These are phyloP conservation scores for Pneumocystis murina DNA, from an alignment of 1,139 yeast genomes.

Conservation along the genomic window DNA sequence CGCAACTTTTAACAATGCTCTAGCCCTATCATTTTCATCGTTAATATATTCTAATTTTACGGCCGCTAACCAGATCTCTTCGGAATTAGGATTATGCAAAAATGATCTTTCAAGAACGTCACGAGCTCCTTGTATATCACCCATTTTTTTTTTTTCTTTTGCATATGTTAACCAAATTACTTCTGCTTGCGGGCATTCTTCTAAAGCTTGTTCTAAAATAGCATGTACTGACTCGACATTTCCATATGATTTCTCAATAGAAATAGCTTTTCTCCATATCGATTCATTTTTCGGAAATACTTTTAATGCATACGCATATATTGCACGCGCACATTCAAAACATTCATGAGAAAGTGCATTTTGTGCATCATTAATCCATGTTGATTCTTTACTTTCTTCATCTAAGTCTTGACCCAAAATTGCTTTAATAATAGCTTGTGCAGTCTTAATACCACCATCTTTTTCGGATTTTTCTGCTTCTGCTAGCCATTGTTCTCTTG, in stretches of 20 bases:
- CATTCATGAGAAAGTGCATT: slow-evolving; percentile 21
- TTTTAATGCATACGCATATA: slow-evolving; percentile 36
- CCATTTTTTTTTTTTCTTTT: slow-evolving; percentile 44
- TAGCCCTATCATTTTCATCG: slow-evolving; percentile 29
- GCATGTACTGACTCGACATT: slow-evolving; percentile 28
- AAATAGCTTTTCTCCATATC: slow-evolving; percentile 43
- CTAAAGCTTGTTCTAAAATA: slow-evolving; percentile 39
- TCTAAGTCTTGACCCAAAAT: slow-evolving; percentile 23
- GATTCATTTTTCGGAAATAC: slow-evolving; percentile 35
- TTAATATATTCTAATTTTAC: slow-evolving; percentile 44
- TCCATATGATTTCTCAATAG: slow-evolving; percentile 30
- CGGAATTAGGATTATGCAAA: slow-evolving; percentile 30
- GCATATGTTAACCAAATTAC: slow-evolving; percentile 55
- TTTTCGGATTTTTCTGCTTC: slow-evolving; percentile 32
- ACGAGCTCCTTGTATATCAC: slow-evolving; percentile 40
- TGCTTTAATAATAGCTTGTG: slow-evolving; percentile 25
- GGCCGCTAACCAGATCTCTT: slow-evolving; percentile 56
- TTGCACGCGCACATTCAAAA: slow-evolving; percentile 31
- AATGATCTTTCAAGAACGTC: slow-evolving; percentile 37
- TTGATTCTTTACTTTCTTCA: slow-evolving; percentile 19
- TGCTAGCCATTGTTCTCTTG: slow-evolving; percentile 33
- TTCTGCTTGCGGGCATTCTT: slow-evolving; percentile 34
- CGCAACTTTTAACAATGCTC: slow-evolving; percentile 31
- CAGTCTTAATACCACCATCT: slow-evolving; percentile 23
- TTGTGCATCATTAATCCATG: slow-evolving; percentile 28